Evolutionary conservation across 495 filamentous ascomycete species (phyloP).

Genomic region (Aspergillus heteromorphus): DNA sequence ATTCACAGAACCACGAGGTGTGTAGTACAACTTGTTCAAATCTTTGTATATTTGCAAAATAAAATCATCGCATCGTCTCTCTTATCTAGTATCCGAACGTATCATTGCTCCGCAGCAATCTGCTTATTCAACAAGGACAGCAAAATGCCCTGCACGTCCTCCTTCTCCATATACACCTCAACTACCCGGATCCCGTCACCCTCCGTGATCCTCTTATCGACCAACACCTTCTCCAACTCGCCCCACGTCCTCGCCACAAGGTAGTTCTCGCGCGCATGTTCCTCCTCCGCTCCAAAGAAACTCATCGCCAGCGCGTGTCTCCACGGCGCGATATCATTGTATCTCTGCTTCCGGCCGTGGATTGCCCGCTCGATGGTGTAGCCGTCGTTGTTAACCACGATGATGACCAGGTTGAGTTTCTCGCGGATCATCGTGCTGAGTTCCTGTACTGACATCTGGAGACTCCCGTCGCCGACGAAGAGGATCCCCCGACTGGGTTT

Average conservation of each 20-base stretch:
- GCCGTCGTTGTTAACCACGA: conserved; percentile 62
- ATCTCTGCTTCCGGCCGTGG: conserved; percentile 65
- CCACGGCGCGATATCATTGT: conserved; percentile 71
- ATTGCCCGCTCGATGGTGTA: conserved; percentile 73
- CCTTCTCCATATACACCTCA: conserved; percentile 41
- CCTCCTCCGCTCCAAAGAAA: conserved; percentile 39
- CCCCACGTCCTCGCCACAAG: conserved; percentile 30
- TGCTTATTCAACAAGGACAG: conserved; percentile 1
- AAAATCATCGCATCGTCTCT: too few species aligned
- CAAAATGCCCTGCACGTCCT: conserved; percentile 31
- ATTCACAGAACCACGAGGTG: too few species aligned
- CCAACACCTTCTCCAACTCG: conserved; percentile 32
- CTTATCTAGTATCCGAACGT: too few species aligned
- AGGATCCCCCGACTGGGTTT: conserved; percentile 46
- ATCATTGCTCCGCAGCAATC: conserved; percentile 5
- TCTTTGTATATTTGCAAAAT: too few species aligned
- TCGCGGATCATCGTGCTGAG: conserved; percentile 70
- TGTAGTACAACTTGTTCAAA: too few species aligned
- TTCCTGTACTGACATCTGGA: conserved; percentile 76
- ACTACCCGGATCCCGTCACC: conserved; percentile 39
- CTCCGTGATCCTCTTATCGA: conserved; percentile 24
- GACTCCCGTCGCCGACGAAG: conserved; percentile 76
- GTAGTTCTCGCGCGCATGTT: conserved; percentile 19
- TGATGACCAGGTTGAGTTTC: conserved; percentile 63
- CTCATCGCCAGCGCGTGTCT: conserved; percentile 44